These are phyloP conservation scores for Pogostemon cablin DNA, from an alignment of 257 asterid genomes.

Conservation along the genomic window DNA sequence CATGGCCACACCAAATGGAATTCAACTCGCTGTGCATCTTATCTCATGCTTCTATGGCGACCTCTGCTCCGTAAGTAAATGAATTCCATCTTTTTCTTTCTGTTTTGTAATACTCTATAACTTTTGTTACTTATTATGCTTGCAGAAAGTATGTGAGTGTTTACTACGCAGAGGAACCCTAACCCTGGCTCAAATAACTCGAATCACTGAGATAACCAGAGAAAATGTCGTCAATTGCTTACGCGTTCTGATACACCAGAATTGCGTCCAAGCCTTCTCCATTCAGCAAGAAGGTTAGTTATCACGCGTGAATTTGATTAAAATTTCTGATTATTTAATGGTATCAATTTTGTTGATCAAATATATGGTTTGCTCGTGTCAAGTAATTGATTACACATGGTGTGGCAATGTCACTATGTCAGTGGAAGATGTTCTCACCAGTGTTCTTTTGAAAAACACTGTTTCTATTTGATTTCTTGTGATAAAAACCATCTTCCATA, in stretches of 20 bases:
- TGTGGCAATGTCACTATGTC: not conserved
- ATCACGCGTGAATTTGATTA: not conserved
- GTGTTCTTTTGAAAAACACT: not conserved
- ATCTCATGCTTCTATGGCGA: conserved; percentile 71
- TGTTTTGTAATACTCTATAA: not conserved
- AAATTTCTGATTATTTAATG: not conserved
- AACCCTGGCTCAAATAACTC: conserved; percentile 51
- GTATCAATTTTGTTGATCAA: not conserved
- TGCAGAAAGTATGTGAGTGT: conserved; percentile 88
- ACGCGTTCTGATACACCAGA: conserved; percentile 83
- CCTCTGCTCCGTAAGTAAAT: conserved; percentile 51
- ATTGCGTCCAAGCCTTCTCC: conserved; percentile 80
- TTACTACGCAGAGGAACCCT: conserved; percentile 70
- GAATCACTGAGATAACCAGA: conserved; percentile 59
- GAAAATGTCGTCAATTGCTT: conserved; percentile 66
- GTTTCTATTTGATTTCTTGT: not conserved
- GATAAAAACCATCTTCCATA: too few relatives aligned
- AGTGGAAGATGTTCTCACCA: not conserved
- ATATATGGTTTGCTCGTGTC: conserved; percentile 7
- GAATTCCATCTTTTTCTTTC: not conserved
- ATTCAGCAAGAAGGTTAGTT: conserved; percentile 54
- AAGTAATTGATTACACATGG: not conserved
- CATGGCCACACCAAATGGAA: conserved; percentile 69
- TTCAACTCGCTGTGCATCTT: conserved; percentile 63
- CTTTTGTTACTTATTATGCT: not conserved